Conservation (phyloP, 257 asterid species). For the Ligustrum vulgare region DNA sequence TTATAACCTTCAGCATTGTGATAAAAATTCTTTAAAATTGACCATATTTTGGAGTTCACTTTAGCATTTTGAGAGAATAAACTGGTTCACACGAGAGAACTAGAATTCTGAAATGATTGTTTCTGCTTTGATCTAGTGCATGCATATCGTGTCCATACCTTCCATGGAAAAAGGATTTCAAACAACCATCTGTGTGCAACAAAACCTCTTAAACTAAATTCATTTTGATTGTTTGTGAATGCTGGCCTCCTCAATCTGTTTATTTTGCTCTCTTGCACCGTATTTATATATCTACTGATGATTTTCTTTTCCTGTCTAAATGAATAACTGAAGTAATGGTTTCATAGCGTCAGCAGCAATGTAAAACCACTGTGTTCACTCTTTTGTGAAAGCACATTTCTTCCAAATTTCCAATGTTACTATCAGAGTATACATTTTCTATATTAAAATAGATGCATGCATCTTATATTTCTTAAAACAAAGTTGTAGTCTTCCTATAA, state of each 20-base stretch:
- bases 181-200: background rate
- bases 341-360: background rate
- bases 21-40: background rate
- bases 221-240: background rate
- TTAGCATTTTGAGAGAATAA: background rate
- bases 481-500: background rate
- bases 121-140: conserved; percentile 14
- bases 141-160: conserved; percentile 11
- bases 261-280: background rate
- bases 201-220: background rate
- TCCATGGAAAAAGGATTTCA: conserved; percentile 8
- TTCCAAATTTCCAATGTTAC: background rate
- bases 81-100: background rate
- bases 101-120: conserved; percentile 1
- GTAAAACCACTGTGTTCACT: background rate
- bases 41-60: background rate
- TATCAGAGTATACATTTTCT: background rate
- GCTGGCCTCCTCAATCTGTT: background rate
- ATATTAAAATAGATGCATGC: background rate
- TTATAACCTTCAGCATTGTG: conserved; percentile 1
- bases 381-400: background rate
- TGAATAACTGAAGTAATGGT: background rate
- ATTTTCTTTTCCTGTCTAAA: background rate
- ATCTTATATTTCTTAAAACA: background rate
- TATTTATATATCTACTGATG: background rate